These are phyloP conservation scores for Termitomyces sp. DNA, from an alignment of 768 basidiomycete genomes.

Conservation along the genomic window DNA sequence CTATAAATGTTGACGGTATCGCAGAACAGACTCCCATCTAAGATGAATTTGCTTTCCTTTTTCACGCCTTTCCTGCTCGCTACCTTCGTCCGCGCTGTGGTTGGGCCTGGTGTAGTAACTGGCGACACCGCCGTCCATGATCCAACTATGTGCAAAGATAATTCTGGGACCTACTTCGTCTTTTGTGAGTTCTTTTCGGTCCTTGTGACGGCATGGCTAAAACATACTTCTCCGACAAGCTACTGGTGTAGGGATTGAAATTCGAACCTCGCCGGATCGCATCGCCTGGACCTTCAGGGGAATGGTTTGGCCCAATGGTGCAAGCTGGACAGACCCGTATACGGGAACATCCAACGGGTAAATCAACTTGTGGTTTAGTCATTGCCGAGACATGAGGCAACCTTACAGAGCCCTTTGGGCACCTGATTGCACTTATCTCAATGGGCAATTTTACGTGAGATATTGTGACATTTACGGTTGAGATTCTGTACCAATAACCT, in stretches of 20 bases:
- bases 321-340: constrained; percentile 43
- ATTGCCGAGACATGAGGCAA: not conserved
- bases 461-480: not conserved
- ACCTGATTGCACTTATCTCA: constrained; percentile 28
- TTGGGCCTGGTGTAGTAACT: constrained; percentile 28
- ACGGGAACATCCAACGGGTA: constrained; percentile 43
- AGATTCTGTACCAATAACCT: not conserved
- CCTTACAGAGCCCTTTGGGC: constrained; percentile 30
- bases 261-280: constrained; percentile 43
- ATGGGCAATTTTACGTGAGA: constrained; percentile 24
- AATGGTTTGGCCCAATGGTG: constrained; percentile 43
- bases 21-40: not conserved
- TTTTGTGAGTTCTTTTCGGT: constrained; percentile 30
- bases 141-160: constrained; percentile 46
- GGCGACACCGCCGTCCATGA: constrained; percentile 40
- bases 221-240: constrained; percentile 20
- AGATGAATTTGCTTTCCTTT: constrained; percentile 10
- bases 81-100: constrained; percentile 18
- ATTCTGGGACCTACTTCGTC: constrained; percentile 37
- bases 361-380: not conserved
- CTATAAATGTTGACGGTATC: constrained; percentile 4
- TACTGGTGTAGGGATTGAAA: constrained; percentile 41
- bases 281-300: constrained; percentile 40
- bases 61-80: constrained; percentile 6
- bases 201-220: not conserved